Percentiles rank a stretch among this genome's conserved stretches.
Evolutionary conservation across 164 flowering plant species (phyloP).

Genomic region (Vitis cinerea): DNA sequence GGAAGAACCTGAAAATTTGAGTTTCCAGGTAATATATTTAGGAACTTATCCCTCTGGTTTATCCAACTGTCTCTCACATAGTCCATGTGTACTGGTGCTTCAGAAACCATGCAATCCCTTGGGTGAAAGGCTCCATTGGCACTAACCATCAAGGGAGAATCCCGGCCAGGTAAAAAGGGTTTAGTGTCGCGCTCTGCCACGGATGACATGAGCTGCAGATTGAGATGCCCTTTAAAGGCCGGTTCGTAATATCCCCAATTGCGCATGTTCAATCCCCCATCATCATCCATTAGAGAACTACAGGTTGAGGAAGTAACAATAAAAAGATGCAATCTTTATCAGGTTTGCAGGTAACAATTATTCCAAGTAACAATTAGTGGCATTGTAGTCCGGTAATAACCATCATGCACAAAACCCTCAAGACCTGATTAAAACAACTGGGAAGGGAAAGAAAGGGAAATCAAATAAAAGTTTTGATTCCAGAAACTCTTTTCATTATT

Average conservation of each 20-base stretch:
- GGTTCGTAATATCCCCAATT: slow-evolving; percentile 87
- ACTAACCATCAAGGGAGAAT: slow-evolving; percentile 40
- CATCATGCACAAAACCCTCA: too few species aligned
- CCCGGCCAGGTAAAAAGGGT: slow-evolving; percentile 49
- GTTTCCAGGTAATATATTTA: slow-evolving; percentile 48
- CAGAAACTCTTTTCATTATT: too few species aligned
- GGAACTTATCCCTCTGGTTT: slow-evolving; percentile 50
- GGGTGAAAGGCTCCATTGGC: slow-evolving; percentile 51
- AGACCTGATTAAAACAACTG: too few species aligned
- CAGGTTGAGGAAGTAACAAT: slow-evolving; percentile 1
- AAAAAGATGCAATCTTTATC: background rate
- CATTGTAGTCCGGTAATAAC: background rate
- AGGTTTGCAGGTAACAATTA: background rate
- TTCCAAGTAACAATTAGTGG: background rate
- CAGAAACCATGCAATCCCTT: slow-evolving; percentile 46
- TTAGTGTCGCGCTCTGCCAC: slow-evolving; percentile 57
- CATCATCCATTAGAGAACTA: slow-evolving; percentile 61
- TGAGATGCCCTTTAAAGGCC: slow-evolving; percentile 52
- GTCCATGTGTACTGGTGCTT: slow-evolving; percentile 46
- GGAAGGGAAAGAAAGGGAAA: too few species aligned
- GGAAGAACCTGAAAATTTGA: slow-evolving; percentile 38
- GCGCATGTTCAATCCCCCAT: slow-evolving; percentile 52
- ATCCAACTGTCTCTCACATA: slow-evolving; percentile 59
- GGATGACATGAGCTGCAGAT: slow-evolving; percentile 70
- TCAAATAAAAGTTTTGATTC: too few species aligned